A percentile compares a stretch with the other conserved stretches of the same genome.
phyloP scores from a whole-genome alignment of 148 eudicot species.

The Gaultheria prostrata region DNA sequence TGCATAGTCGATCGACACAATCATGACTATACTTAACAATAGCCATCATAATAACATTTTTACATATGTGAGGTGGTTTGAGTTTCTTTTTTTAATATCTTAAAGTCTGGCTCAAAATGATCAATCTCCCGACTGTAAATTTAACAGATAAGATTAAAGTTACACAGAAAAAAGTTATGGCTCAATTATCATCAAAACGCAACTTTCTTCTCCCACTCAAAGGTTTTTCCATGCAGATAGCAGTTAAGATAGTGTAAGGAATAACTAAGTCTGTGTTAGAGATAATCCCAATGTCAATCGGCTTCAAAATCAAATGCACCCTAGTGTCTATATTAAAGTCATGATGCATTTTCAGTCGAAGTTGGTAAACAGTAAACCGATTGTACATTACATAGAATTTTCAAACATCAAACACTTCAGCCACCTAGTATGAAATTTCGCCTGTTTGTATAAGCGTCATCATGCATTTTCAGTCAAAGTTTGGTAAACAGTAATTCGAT shows the following conservation, averaged over 20 bases:
- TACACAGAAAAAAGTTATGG: background rate
- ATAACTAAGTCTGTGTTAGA: background rate
- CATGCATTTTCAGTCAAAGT: background rate
- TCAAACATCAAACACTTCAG: background rate
- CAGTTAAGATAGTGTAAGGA: background rate
- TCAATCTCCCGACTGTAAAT: background rate
- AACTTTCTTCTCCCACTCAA: background rate
- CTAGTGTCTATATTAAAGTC: background rate
- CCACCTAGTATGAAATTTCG: no score
- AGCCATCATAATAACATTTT: background rate
- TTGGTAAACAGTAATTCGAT: background rate
- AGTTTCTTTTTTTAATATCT: background rate
- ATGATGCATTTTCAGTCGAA: background rate
- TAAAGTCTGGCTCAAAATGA: background rate
- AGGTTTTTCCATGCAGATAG: conserved; percentile 3
- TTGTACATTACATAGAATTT: background rate
- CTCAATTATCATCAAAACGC: background rate
- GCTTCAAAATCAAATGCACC: conserved; percentile 10
- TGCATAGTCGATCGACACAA: background rate
- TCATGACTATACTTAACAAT: background rate
- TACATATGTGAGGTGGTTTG: background rate
- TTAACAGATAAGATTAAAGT: background rate
- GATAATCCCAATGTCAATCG: background rate
- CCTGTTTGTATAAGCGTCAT: background rate
- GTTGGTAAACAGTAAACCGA: background rate